These are phyloP conservation scores for Populus euphratica DNA, from an alignment of 345 rosid genomes.

Conservation along the genomic window DNA sequence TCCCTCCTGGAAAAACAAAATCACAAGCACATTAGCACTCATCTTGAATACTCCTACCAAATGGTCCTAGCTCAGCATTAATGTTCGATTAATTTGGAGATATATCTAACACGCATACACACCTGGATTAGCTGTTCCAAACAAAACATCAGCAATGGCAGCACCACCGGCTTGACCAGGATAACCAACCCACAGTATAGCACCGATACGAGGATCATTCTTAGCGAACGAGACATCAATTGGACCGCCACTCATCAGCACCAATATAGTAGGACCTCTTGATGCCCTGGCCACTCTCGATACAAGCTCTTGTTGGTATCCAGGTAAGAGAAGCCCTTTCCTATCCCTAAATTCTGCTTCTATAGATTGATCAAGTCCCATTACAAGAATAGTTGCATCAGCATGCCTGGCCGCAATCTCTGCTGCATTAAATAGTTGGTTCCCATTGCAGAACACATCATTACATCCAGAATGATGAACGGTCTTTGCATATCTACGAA, in stretches of 20 bases:
- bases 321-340: conserved; percentile 24
- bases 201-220: conserved; percentile 31
- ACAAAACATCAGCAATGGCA: conserved; percentile 33
- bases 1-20: conserved; percentile 22
- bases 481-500: conserved; percentile 21
- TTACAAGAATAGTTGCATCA: conserved; percentile 28
- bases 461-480: conserved; percentile 19
- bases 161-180: conserved; percentile 36
- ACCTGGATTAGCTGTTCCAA: conserved; percentile 30
- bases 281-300: conserved; percentile 32
- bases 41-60: neutral
- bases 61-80: neutral
- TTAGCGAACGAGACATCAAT: conserved; percentile 31
- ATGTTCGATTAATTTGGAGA: neutral
- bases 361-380: conserved; percentile 34
- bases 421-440: conserved; percentile 21
- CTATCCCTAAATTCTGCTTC: conserved; percentile 30
- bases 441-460: conserved; percentile 17
- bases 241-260: conserved; percentile 32
- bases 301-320: conserved; percentile 31
- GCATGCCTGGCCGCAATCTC: conserved; percentile 25
- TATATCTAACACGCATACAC: neutral
- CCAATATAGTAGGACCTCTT: conserved; percentile 29
- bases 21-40: neutral
- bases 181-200: conserved; percentile 34